Evolutionary conservation across 352 stramenopile genomes (phyloP), one percentile per base, ranked within the genome.

Genomic region (Globisporangium spiculum): DNA sequence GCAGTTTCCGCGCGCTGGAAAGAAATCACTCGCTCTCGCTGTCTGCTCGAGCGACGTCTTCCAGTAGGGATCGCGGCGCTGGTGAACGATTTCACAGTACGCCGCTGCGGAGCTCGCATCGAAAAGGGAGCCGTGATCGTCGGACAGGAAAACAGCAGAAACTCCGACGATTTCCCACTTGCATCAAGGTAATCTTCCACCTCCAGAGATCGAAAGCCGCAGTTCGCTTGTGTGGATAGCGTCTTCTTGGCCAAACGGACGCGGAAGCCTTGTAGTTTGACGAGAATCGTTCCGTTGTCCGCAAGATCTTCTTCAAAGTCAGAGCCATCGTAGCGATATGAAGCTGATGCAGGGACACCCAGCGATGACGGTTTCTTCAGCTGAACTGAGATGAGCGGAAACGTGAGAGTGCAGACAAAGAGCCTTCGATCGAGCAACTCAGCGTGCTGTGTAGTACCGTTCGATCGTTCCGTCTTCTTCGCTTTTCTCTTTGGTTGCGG

Each of bases 211-310:
- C 77, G 75, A 36, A 95, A 72, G 48, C 74, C 88, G 55, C 90
- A 63, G 32, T 90, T 89, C 32, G 89, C 57, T 74, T 92, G 83
- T 2, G 84, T 89, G 4, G 89, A 94, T 48, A 95, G 68, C 1
- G 89, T 95, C 62, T 90, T 90, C 76, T 94, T 91, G 3, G 79
- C 86, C 24, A 93, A 68, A 38, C 89, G 87, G 24, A 94, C 66
- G 55, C 87, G 83, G 69, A 96, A 93, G 1, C 87, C 89, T 79
- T 95, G 86, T 9, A 96, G 46, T 54, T 91, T 93, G 52, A 93
- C 59, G 56, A 93, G 65, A 52, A 96, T 76, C 0, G 83, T 89
- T 10, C 88, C 84, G 58, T 83, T 89, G 54, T 93, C 80, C 22
- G 64, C 58, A 34, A 73, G 62, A 22, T 91, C 88, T 10, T 92